Evolutionary conservation across 768 basidiomycete species (phyloP).

Genomic region (Termitomyces sp.): DNA sequence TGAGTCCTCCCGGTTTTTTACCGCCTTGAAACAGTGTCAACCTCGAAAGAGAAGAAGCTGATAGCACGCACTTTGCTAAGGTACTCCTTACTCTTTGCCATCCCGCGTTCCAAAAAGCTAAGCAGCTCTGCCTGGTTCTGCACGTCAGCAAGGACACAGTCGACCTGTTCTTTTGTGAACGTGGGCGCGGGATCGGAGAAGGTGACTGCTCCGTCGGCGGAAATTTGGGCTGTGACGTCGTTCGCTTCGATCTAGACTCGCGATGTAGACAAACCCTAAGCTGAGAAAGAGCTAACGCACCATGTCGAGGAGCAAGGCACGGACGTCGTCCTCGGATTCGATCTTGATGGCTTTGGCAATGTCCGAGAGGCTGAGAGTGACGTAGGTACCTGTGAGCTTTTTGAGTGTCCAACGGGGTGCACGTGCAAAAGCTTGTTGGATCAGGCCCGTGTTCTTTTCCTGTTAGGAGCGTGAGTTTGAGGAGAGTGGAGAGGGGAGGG

Average conservation of each 20-base stretch:
- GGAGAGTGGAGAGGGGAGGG: neutral
- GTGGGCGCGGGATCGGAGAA: conserved; percentile 62
- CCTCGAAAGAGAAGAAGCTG: neutral
- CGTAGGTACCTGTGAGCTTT: conserved; percentile 78
- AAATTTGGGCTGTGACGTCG: conserved; percentile 67
- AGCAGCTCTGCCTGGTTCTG: conserved; percentile 53
- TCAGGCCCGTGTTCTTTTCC: conserved; percentile 73
- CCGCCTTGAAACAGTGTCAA: conserved; percentile 8
- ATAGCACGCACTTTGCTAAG: conserved; percentile 52
- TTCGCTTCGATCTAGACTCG: conserved; percentile 55
- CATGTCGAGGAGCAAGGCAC: conserved; percentile 66
- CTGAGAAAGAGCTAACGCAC: conserved; percentile 31
- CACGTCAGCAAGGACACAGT: conserved; percentile 45
- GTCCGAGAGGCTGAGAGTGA: conserved; percentile 69
- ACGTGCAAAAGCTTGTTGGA: conserved; percentile 59
- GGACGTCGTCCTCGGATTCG: conserved; percentile 48
- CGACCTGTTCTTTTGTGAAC: conserved; percentile 58
- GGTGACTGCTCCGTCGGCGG: conserved; percentile 64
- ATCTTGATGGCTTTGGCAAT: conserved; percentile 56
- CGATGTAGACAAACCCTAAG: neutral
- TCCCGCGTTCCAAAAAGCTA: conserved; percentile 44
- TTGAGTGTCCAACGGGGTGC: conserved; percentile 77
- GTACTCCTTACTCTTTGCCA: conserved; percentile 67
- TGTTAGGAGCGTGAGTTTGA: conserved; percentile 18
- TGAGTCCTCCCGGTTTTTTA: conserved; percentile 18